Base-by-base conservation (phyloP, 257 asterid species). In the Dorcoceras hygrometricum region DNA sequence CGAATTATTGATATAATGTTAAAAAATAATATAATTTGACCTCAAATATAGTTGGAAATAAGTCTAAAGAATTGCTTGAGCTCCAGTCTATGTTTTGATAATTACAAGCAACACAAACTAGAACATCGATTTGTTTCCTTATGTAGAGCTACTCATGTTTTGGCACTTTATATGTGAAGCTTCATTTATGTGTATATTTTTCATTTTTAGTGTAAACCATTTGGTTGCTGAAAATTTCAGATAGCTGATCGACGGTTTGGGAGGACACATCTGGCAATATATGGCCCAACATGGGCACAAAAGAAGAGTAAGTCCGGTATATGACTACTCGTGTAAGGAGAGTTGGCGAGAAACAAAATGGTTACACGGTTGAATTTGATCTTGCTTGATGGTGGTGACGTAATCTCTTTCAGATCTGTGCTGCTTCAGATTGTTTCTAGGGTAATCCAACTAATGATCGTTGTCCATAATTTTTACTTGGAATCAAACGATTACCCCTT, bases 201-300 rank as follows among this genome's bases (percentile, higher is more conserved):
- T 39, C 22, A n/a, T 8, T 12, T 19, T 6, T 29, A 57, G 34
- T 23, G 10, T 36, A 29, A 14, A 20, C 50, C 25, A 18, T 31
- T 50, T 34, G 8, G 28, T 48, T 57, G 9, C 55, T 20, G 53
- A n/a, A 72, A 22, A 61, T 31, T 70, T 80, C 84, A 94, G 99
- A 85, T 94, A 81, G 87, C 97, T 76, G 99, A 90, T 80, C 79
- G 97, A 80, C 71, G 96, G 72, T 90, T 94, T 85, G 97, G 99
- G n/a, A 85, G 99, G 74, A 94, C 99, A 2, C 84, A 88, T 78
- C 79, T 94, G 20, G 99, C 93, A 11, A 84, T 94, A 85, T 94
- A 94, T 57, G 99, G 99, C 77, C 99, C 99, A 43, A 79, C 70
- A 28, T 94, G 97, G 97, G 95, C 97, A 46, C 87, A 84, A 60